A percentile compares a stretch with the other conserved stretches of the same genome.
phyloP scores from a whole-genome alignment of 345 rosid genomes.

The Gossypium herbaceum region DNA sequence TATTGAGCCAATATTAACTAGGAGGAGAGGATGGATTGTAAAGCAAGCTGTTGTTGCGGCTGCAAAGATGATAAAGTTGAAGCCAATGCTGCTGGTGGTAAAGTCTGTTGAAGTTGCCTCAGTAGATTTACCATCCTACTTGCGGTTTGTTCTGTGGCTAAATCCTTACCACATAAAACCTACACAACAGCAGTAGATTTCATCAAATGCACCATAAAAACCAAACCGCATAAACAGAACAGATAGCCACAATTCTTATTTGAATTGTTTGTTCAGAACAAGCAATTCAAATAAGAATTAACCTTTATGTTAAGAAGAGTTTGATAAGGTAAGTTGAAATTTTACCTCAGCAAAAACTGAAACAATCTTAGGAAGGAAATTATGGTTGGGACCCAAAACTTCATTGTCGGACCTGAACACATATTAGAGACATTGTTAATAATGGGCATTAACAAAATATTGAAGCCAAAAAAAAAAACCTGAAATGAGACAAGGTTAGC shows the following conservation, averaged over 20 bases:
- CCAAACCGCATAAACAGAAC: neutral
- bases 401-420: conserved; percentile 78
- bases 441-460: neutral
- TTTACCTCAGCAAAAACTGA: conserved; percentile 87
- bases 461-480: neutral
- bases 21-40: conserved; percentile 86
- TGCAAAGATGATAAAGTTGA: conserved; percentile 88
- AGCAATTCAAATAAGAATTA: neutral
- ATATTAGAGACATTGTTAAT: conserved; percentile 8
- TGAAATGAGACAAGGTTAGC: neutral
- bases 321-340: neutral
- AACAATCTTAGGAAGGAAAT: conserved; percentile 80
- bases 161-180: conserved; percentile 92
- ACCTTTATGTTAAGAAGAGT: neutral
- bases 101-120: conserved; percentile 88
- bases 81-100: conserved; percentile 81
- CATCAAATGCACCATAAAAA: neutral
- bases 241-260: neutral
- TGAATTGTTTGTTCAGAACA: neutral
- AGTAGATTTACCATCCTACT: conserved; percentile 75
- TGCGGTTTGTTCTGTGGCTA: conserved; percentile 80
- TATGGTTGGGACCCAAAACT: conserved; percentile 83
- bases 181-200: conserved; percentile 17
- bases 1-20: conserved; percentile 10
- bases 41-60: conserved; percentile 89